Evolutionary conservation across 768 basidiomycete genomes (phyloP), one percentile per base, ranked within the genome.

Genomic region (Kwoniella dendrophila): DNA sequence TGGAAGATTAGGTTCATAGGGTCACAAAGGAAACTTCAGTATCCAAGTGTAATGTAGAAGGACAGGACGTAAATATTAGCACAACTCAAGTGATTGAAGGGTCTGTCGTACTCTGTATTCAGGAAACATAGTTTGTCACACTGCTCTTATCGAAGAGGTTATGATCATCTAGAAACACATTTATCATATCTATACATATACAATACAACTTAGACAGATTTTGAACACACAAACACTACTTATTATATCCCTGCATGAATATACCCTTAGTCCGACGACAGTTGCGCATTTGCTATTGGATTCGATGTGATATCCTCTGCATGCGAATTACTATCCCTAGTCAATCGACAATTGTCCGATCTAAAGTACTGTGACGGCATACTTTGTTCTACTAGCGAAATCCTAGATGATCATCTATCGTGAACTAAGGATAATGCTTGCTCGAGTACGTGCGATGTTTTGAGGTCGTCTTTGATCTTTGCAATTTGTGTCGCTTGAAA

Each of bases 1-100:
- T 36, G 68, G 66, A 41, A 59, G 59, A 41, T 54, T 74, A 60
- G 68, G 64, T 30, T 20, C 59, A 27, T 67, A 48, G 33, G 1
- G 34, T 8, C 34, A 36, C 16, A 36, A 36, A 36, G 34, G 16
- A 36, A 8, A 36, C 34, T 36, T 36, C 34, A 36, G 8, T 36
- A 16, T 16, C 16, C 34, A 8, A 16, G 34, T 7, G 7, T 36
- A 16, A 36, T 16, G 7, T 10, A n/a, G 41, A 43, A 43, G 41
- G 36, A 38, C 8, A 18, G 18, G 36, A 38, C 8, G 36, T 8
- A 38, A 18, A 38, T 8, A 38, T 8, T 8, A 38, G 36, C 8
- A 38, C 8, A 18, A 38, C 8, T n/a, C n/a, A n/a, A n/a, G n/a
- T n/a, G n/a, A n/a, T n/a, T n/a, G n/a, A n/a, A n/a, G n/a, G n/a